Conservation (phyloP, 2,329 filamentous ascomycete genomes). For the Aspergillus terreus region DNA sequence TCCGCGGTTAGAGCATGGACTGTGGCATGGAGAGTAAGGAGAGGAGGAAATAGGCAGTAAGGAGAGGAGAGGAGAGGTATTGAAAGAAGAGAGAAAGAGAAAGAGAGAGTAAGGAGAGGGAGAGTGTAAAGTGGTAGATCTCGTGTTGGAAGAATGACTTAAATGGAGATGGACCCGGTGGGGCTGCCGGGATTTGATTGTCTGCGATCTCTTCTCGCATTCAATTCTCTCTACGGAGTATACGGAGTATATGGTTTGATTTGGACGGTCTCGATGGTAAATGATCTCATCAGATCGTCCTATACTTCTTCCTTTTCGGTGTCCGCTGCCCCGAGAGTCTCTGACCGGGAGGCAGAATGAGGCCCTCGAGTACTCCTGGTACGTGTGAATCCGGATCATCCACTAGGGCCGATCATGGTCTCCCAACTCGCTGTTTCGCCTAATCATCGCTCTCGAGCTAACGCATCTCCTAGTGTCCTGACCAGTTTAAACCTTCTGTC, state of each 20-base stretch:
- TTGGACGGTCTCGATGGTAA: too few species aligned
- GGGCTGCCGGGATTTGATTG: neutral
- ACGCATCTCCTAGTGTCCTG: neutral
- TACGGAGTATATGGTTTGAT: too few species aligned
- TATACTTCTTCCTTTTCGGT: neutral
- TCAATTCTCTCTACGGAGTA: neutral
- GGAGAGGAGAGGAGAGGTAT: neutral
- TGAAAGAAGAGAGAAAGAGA: neutral
- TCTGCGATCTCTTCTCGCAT: neutral
- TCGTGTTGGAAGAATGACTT: neutral
- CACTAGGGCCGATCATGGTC: constrained; percentile 1
- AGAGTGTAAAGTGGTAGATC: neutral
- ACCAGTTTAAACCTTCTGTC: neutral
- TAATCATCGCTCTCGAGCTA: neutral
- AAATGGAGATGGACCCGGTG: neutral
- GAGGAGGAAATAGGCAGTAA: neutral
- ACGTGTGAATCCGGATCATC: neutral
- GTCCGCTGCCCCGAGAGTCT: too few species aligned
- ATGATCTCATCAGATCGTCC: neutral
- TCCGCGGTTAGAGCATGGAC: neutral
- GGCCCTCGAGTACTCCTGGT: too few species aligned
- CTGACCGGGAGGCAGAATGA: neutral
- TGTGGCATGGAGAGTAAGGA: neutral
- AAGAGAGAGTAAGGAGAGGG: neutral
- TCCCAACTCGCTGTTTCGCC: neutral